Base-by-base conservation (phyloP, 306 rosid genomes). In the Cajanus cajan region DNA sequence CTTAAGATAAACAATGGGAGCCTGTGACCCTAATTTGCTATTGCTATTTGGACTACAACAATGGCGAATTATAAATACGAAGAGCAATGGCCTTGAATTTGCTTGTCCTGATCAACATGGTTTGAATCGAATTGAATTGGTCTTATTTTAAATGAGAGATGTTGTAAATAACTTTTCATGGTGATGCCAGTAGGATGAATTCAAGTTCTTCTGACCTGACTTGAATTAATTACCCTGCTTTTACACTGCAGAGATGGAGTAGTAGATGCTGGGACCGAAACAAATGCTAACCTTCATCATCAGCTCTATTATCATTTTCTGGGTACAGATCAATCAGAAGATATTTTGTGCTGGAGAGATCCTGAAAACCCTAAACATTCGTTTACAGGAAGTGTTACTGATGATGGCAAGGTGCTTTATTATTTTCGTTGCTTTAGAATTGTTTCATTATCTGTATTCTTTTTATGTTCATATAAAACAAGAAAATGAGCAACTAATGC, bases 261-360 rank as follows among this genome's bases (percentile, higher is more conserved):
- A 69, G 68, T 71, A 62, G 97, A 93, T 74, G 99, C 99, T 79
- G 99, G 99, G 75, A 92, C 99, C 4, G 98, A 93, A 83, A 95
- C 98, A 18, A 76, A 91, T 28, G 36, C 91, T 77, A 95, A 93
- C 84, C 96, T 95, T 73, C 75, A 91, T 84, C 94, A 91, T 50
- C 89, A 92, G 84, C 75, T 95, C 28, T 90, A 90, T 85, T 95
- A 95, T 84, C 99, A 95, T 85, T 83, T 89, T 68, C 76, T 95
- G 91, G 99, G 98, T 18, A 86, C 87, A 6, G 89, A 95, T 85
- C 99, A 95, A 77, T 90, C 90, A 0, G 87, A 86, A 72, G 99
- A 95, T 87, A 78, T 95, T 68, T 85, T 95, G 83, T 91, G 98
- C 77, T 95, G 98, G 98, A 91, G 52, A 85, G 98, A 95, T 84